A percentile compares a stretch with the other conserved stretches of the same genome.
phyloP scores from a whole-genome alignment of 345 rosid species.

The Populus alba region DNA sequence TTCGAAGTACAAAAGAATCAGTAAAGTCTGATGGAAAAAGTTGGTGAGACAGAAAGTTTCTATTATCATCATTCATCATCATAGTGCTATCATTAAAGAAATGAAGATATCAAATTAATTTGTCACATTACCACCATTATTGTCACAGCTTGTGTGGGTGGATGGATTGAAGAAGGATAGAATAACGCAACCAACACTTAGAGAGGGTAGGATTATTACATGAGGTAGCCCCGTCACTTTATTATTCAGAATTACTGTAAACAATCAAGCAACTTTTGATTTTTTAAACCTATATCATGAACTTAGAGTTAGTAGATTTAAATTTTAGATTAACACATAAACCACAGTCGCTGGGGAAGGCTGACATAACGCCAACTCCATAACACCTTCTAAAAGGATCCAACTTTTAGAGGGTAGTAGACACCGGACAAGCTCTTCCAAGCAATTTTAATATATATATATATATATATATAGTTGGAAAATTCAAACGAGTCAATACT shows the following conservation, averaged over 20 bases:
- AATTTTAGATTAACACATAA: too few relatives aligned
- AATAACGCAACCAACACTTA: neutral
- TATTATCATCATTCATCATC: neutral
- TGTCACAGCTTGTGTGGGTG: neutral
- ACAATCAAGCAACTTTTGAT: neutral
- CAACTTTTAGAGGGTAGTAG: neutral
- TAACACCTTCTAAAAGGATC: neutral
- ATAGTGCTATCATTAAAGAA: neutral
- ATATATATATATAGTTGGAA: neutral
- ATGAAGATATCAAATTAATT: slow-evolving; percentile 6
- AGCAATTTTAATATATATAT: neutral
- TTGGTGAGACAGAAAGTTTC: slow-evolving; percentile 11
- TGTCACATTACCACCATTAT: slow-evolving; percentile 9
- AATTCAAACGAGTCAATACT: neutral
- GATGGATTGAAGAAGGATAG: neutral
- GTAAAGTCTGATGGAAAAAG: neutral
- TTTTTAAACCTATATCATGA: neutral
- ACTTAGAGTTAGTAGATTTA: neutral
- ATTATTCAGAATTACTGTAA: neutral
- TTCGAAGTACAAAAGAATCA: neutral
- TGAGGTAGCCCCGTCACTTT: neutral
- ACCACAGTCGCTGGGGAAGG: neutral
- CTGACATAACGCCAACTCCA: neutral
- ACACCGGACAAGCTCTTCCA: neutral
- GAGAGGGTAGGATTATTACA: neutral